Evolutionary conservation across 78 protist species (phyloP), one percentile per base, ranked within the genome.

Genomic region (Dictyostelium capitatum): DNA sequence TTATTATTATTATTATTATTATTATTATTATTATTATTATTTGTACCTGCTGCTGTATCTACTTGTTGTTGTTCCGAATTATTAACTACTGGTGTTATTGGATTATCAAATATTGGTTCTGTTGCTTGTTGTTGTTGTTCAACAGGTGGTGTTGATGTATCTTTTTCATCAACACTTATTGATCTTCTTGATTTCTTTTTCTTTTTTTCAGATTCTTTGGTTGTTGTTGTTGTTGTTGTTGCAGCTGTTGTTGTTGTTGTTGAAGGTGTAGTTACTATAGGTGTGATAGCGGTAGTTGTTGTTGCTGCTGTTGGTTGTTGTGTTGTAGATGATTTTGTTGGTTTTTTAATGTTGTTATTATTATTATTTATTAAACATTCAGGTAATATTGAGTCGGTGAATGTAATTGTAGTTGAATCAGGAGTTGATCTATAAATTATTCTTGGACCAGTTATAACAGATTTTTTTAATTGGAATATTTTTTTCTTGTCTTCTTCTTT

Each of bases 401-500:
- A 87, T 65, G 83, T 77, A 32, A 87, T 64, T 4, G 79, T 64
- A 15, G 93, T 64, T 73, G 19, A 8, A n/a, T 53, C 59, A 1
- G 57, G 32, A 19, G 50, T 62, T 11, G 79, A 59, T 20, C 23
- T 46, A 64, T 77, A 87, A 0, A 87, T 65, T n/a, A 77, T 48
- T 65, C 84, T 56, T 47, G 93, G 93, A 8, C 93, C 93, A 20
- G 78, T 77, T 8, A 79, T 54, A 37, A 54, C 23, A 30, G 59
- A 23, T 79, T 84, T 84, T 54, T 84, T 84, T 12, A 28, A 20
- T 0, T 57, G 70, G 9, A 20, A 28, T 0, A 43, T 23, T 17
- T 77, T 87, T 19, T 64, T 77, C 37, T 30, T 74, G 11, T 87
- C 93, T 28, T 74, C 93, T 78, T 87, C 84, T 28, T 78, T 62